These are phyloP conservation scores for Neurospora tetrasperma DNA, from an alignment of 495 filamentous ascomycete genomes.

Conservation along the genomic window DNA sequence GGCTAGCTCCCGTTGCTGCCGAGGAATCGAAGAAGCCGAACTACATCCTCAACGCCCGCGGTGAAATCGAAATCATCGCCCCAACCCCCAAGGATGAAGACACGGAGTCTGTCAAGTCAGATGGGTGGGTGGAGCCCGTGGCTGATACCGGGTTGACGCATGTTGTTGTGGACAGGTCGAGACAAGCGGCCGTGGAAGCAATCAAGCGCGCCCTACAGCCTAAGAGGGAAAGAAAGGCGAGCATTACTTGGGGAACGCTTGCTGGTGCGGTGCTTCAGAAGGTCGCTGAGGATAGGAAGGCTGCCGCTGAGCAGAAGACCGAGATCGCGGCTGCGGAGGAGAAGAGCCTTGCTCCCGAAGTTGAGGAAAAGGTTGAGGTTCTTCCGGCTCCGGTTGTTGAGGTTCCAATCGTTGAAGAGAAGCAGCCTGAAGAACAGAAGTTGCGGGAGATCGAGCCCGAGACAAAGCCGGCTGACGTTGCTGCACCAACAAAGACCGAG, in stretches of 20 bases:
- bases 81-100: neutral
- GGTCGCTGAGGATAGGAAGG: neutral
- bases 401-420: constrained; percentile 8
- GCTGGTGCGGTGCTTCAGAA: neutral
- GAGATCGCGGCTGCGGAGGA: neutral
- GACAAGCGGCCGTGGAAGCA: neutral
- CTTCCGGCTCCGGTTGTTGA: constrained; percentile 5
- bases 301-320: neutral
- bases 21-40: neutral
- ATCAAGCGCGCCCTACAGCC: constrained; percentile 2
- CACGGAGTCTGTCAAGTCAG: neutral
- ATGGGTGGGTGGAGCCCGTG: neutral
- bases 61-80: neutral
- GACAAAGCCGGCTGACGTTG: constrained; percentile 6
- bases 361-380: neutral
- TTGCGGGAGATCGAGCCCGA: constrained; percentile 7
- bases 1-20: neutral
- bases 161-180: constrained; percentile 6
- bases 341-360: neutral
- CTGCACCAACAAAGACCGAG: neutral
- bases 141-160: neutral
- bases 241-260: neutral
- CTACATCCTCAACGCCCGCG: constrained; percentile 6
- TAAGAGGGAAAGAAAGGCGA: neutral
- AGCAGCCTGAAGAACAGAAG: constrained; percentile 14